Evolutionary conservation across 768 basidiomycete genomes (phyloP).

Genomic region (Mycena amicta): DNA sequence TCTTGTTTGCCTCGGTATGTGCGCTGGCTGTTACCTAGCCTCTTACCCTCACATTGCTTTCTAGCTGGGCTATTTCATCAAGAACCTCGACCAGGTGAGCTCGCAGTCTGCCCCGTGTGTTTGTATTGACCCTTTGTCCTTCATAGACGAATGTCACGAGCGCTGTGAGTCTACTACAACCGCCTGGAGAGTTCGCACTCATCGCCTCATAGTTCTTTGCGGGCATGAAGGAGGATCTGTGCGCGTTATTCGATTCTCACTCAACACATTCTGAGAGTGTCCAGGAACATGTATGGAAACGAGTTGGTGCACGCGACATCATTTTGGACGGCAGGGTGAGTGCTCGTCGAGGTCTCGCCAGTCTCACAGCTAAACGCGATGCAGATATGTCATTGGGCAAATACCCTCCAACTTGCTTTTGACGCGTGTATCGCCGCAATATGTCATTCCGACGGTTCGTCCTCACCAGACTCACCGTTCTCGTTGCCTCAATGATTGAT

Average conservation of each 20-base stretch:
- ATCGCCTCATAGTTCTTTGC: conserved; percentile 14
- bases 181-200: not conserved
- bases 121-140: not conserved
- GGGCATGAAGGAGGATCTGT: conserved; percentile 24
- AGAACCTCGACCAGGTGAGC: conserved; percentile 25
- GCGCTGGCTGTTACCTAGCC: not conserved
- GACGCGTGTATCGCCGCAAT: conserved; percentile 21
- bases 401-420: conserved; percentile 23
- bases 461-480: no score
- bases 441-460: conserved; percentile 21
- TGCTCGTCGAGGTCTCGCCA: not conserved
- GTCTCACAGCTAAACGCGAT: no score
- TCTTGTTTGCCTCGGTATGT: conserved; percentile 24
- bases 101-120: not conserved
- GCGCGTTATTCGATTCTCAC: not conserved
- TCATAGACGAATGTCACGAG: conserved; percentile 19
- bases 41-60: not conserved
- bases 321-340: conserved; percentile 21
- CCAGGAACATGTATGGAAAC: conserved; percentile 19
- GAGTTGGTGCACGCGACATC: conserved; percentile 21
- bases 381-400: conserved; percentile 23
- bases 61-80: conserved; percentile 24
- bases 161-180: not conserved
- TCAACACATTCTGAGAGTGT: not conserved
- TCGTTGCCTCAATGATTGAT: not conserved